Evolutionary conservation across 192 early-diverging fungal genomes (phyloP), one percentile per base, ranked within the genome.

Genomic region (Coemansia asiatica): DNA sequence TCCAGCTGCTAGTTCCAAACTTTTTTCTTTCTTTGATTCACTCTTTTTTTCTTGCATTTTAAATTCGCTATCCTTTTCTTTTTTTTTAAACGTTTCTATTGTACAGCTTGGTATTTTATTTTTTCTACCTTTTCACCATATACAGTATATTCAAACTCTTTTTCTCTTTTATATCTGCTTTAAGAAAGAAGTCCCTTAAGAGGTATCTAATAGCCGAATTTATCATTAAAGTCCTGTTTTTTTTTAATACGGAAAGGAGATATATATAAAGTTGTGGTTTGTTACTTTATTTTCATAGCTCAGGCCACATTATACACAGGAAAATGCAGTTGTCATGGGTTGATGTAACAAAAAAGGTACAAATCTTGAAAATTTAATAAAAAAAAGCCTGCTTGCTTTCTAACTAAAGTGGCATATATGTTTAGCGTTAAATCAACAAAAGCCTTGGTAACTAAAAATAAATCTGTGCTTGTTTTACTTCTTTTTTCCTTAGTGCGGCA

Each of bases 311-410:
- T 36, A 36, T 10, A 44, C 40, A 16, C 40, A 16, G 16, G 33
- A 22, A 58, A 58, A 51, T 51, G 50, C 25, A 2, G 15, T 5
- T 23, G 35, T 22, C 29, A 28, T 58, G 56, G 56, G 35, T 21
- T 35, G 29, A 58, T 35, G 19, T 58, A n/a, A 23, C 56, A 58
- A 58, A 58, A 58, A 58, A 58, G 56, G 56, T 58, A 58, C 56
- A 44, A 44, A 44, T 44, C 40, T 44, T 1, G 12, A 44, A 16
- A 44, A 33, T 8, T 8, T 33, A 9, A 44, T 16, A 44, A 3
- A 44, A 44, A 8, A 44, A 44, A n/a, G n/a, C n/a, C n/a, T n/a
- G n/a, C n/a, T n/a, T n/a, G 40, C 15, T 13, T 16, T 2, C 3
- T 12, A 12, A 10, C 50, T 19, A 6, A 26, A 51, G 19, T 23